Base-by-base conservation (phyloP, 139 green algal genomes). In the Chlorella vulgaris region DNA sequence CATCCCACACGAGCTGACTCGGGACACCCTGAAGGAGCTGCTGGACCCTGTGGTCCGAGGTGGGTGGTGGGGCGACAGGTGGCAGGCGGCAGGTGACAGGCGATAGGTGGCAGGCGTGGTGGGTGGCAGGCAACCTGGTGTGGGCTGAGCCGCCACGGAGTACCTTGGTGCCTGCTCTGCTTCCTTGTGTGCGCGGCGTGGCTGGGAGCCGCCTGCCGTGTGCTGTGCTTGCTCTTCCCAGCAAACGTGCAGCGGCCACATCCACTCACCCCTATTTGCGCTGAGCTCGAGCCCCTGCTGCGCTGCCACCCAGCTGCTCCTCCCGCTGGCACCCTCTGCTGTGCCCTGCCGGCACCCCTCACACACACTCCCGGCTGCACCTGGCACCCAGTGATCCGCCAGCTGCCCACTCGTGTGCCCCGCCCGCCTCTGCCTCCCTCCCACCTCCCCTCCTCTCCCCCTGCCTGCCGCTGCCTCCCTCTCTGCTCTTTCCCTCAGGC, bases 1-100 rank as follows among this genome's bases (percentile, higher is more conserved):
- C 87, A 81, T 98, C 33, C 95, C 95, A 15, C 89, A 90, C 33
- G 81, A 87, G 38, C 84, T 96, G 36, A 91, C 66, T 35, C 82
- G 88, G 43, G 87, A 89, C 2, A 81, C 81, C 38, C 73, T 96
- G 69, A 33, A 83, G 62, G 40, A 38, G 19, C 35, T 60, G 55
- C 62, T 92, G 36, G 33, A 81, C 13, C 28, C 65, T 3, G n/a
- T 66, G 28, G 75, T 88, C 39, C 86, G 85, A 69, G 86, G 86
- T 90, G 73, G 26, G 74, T 31, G 47, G 29, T 8, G 18, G 21
- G 58, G 24, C 7, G 21, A n/a, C n/a, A n/a, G n/a, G n/a, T n/a
- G n/a, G n/a, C n/a, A n/a, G n/a, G n/a, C n/a, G n/a, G n/a, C n/a
- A n/a, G n/a, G n/a, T n/a, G n/a, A n/a, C n/a, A n/a, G n/a, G n/a